Base-by-base conservation (phyloP, 1,139 yeast species). In the Geotrichum bryndzae region DNA sequence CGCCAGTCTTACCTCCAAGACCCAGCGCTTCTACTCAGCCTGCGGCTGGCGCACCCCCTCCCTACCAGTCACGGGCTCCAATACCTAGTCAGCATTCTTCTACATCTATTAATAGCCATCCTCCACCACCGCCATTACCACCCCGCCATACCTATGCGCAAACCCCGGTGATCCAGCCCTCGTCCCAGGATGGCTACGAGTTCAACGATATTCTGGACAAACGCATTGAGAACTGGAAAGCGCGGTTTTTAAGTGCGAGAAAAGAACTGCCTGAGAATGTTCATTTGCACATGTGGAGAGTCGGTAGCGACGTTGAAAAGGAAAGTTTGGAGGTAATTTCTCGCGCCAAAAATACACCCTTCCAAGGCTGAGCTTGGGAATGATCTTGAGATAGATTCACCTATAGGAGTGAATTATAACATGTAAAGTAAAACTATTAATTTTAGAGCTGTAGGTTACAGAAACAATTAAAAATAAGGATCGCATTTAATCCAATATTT, bases 221-320 rank as follows among this genome's bases (percentile, higher is more conserved):
- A 60, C 77, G 74, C 54, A 73, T 76, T 13, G 82, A 79, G 33
- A 66, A 69, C 33, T 81, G 84, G 84, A 76, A 75, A 59, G 65
- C 67, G 51, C 73, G 84, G 48, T 74, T 80, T 3, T 65, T 66
- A 10, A 68, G 68, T 2, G 80, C 81, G 3, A 69, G 74, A 2
- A 66, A 67, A 27, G 64, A 65, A 58, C 64, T 77, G 23, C 78
- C 79, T 3, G 62, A 65, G 3, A 63, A 66, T 6, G 68, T 74
- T 3, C 59, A 68, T 33, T 65, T 77, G 50, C 68, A 71, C 18
- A 68, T 73, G 68, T 77, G 79, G 79, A 66, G 76, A 22, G 63
- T 66, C 2, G 78, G 78, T 13, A 61, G 59, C 23, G 79, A 76
- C 53, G 70, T 76, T 3, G 67, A 66, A 54, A 65, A 67, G 1